Evolutionary conservation across 179 eudicot genomes (phyloP).

Genomic region (Silene vulgaris): DNA sequence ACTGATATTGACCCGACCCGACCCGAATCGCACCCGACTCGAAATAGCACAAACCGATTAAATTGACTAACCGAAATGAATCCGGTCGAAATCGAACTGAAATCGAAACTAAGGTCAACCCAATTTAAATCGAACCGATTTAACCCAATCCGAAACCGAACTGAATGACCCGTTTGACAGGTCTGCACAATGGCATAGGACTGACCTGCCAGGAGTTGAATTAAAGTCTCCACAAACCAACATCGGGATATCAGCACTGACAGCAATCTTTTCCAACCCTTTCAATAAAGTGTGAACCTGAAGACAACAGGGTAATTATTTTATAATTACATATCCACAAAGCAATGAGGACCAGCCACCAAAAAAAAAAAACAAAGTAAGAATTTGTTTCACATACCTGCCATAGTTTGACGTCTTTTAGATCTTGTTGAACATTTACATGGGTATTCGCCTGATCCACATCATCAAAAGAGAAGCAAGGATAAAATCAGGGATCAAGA

Average conservation of each 20-base stretch:
- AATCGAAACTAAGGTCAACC: too few species aligned
- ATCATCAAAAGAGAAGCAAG: conserved; percentile 5
- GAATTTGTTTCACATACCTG: conserved; percentile 49
- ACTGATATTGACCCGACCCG: too few species aligned
- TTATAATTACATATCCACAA: conserved; percentile 4
- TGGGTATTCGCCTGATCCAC: conserved; percentile 87
- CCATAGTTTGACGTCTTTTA: conserved; percentile 96
- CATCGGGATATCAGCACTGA: conserved; percentile 96
- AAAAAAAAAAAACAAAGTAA: not conserved
- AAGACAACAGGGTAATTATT: conserved; percentile 8
- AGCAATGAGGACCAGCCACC: not conserved
- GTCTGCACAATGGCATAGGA: conserved; percentile 14
- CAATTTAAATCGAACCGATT: too few species aligned
- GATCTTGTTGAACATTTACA: conserved; percentile 78
- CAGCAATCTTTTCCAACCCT: conserved; percentile 95
- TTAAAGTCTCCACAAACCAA: conserved; percentile 95
- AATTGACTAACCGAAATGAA: too few species aligned
- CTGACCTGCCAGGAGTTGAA: conserved; percentile 88
- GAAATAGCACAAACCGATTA: too few species aligned
- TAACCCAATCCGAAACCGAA: too few species aligned
- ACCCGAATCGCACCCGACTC: too few species aligned
- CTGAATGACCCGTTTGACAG: too few species aligned
- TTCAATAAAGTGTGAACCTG: conserved; percentile 91
- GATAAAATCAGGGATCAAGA: not conserved
- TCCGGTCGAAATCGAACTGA: too few species aligned